Percentiles rank a stretch among this genome's conserved stretches.
Evolutionary conservation across 2,329 filamentous ascomycete species (phyloP).

Genomic region (Stemphylium vesicarium): DNA sequence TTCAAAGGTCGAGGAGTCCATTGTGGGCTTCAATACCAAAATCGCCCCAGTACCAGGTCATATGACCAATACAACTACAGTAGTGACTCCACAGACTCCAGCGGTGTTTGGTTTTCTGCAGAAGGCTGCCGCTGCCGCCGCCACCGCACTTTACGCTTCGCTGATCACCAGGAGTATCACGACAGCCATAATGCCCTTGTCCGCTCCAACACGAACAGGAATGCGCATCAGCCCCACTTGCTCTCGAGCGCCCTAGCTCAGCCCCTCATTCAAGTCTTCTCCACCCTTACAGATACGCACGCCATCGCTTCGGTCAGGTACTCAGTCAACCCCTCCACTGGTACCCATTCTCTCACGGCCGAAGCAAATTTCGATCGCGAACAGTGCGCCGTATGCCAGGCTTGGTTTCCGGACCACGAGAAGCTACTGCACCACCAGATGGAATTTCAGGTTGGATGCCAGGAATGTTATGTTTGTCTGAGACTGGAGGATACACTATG

Average conservation of each 20-base stretch:
- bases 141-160: neutral
- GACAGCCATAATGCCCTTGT: neutral
- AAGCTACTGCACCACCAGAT: constrained; percentile 16
- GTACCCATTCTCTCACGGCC: constrained; percentile 20
- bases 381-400: constrained; percentile 23
- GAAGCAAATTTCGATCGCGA: constrained; percentile 29
- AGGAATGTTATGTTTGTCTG: constrained; percentile 26
- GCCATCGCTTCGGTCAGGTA: constrained; percentile 23
- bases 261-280: constrained; percentile 17
- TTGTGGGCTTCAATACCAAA: constrained; percentile 15
- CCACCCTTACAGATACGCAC: constrained; percentile 15
- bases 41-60: neutral
- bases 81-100: constrained; percentile 11
- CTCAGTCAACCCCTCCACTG: constrained; percentile 5
- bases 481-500: constrained; percentile 20
- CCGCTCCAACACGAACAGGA: neutral
- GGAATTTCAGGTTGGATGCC: constrained; percentile 24
- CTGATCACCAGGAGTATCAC: neutral
- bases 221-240: neutral
- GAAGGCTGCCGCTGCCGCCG: neutral
- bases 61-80: constrained; percentile 9
- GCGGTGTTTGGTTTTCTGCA: constrained; percentile 9
- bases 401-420: constrained; percentile 23
- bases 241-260: neutral
- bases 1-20: constrained; percentile 20